These are phyloP conservation scores for Amanita pseudoporphyria DNA, from an alignment of 768 basidiomycete species.

Conservation along the genomic window DNA sequence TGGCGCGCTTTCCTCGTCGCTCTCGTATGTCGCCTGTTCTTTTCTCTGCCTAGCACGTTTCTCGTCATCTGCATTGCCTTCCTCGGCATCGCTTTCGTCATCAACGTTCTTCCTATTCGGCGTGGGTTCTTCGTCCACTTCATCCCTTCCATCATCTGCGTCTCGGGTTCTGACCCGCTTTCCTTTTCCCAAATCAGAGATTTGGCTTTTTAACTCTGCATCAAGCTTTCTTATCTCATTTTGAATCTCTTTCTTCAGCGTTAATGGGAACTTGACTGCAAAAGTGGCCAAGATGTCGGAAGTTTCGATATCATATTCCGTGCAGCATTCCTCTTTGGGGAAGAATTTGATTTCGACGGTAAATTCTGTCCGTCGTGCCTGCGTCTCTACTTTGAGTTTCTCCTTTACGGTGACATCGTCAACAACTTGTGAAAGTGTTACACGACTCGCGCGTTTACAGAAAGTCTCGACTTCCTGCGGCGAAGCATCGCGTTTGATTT, in stretches of 20 bases:
- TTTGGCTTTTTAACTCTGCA: slow-evolving; percentile 69
- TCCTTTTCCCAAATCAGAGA: slow-evolving; percentile 78
- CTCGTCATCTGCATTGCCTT: slow-evolving; percentile 72
- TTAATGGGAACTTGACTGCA: slow-evolving; percentile 63
- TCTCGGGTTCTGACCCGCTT: slow-evolving; percentile 36
- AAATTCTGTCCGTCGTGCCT: slow-evolving; percentile 70
- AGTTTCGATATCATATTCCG: slow-evolving; percentile 72
- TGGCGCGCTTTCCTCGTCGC: slow-evolving; percentile 46
- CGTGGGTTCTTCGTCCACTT: slow-evolving; percentile 33
- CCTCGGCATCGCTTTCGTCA: slow-evolving; percentile 64
- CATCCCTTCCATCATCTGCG: slow-evolving; percentile 46
- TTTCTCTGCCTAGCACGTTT: slow-evolving; percentile 65
- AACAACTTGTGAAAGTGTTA: slow-evolving; percentile 83
- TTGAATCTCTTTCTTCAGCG: slow-evolving; percentile 78
- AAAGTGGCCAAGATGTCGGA: slow-evolving; percentile 68
- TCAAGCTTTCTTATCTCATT: slow-evolving; percentile 81
- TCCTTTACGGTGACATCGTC: slow-evolving; percentile 80
- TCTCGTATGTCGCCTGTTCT: slow-evolving; percentile 70
- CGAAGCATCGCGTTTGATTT: slow-evolving; percentile 43
- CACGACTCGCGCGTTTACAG: slow-evolving; percentile 80
- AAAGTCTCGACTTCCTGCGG: slow-evolving; percentile 58
- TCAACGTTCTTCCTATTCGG: slow-evolving; percentile 24
- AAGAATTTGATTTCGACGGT: slow-evolving; percentile 78
- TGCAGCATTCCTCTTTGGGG: slow-evolving; percentile 71
- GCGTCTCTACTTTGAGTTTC: slow-evolving; percentile 52